Evolutionary conservation across 352 stramenopile species (phyloP).

Genomic region (Pythium vanterpoolii): DNA sequence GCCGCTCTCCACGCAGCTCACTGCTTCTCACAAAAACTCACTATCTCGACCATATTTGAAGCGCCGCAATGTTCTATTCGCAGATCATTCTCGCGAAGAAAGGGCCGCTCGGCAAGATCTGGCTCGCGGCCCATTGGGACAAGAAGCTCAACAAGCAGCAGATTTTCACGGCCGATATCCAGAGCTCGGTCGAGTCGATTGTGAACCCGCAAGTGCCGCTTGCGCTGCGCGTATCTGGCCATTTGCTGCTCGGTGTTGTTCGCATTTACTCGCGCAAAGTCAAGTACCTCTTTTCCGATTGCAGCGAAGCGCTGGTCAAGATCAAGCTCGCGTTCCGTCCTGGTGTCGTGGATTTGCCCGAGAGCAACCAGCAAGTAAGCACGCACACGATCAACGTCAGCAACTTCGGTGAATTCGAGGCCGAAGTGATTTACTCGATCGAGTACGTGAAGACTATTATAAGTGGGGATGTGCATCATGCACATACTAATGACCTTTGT

Average conservation of each 20-base stretch:
- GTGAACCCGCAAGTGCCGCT: conserved; percentile 96
- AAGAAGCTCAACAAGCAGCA: conserved; percentile 99
- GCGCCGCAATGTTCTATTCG: conserved; percentile 97
- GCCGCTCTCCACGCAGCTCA: background rate
- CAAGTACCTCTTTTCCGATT: conserved; percentile 98
- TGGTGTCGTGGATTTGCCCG: conserved; percentile 73
- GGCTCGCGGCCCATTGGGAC: conserved; percentile 98
- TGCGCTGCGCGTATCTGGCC: conserved; percentile 95
- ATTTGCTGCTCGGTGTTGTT: conserved; percentile 97
- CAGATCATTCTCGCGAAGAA: conserved; percentile 99
- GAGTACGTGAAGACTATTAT: conserved; percentile 54
- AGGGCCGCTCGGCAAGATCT: conserved; percentile 98
- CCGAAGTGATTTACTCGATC: conserved; percentile 81
- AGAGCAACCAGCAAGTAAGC: conserved; percentile 59
- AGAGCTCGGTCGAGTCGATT: conserved; percentile 95
- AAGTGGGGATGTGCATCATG: background rate
- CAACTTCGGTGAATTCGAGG: conserved; percentile 85
- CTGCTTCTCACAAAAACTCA: background rate
- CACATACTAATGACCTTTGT: background rate
- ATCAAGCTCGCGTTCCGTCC: conserved; percentile 97
- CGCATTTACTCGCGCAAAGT: conserved; percentile 98
- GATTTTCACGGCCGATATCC: conserved; percentile 98
- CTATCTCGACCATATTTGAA: background rate
- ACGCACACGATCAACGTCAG: conserved; percentile 79
- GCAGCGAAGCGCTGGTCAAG: conserved; percentile 98